Base-by-base conservation (phyloP, 1,139 yeast species). In the Torulaspora pretoriensis region DNA sequence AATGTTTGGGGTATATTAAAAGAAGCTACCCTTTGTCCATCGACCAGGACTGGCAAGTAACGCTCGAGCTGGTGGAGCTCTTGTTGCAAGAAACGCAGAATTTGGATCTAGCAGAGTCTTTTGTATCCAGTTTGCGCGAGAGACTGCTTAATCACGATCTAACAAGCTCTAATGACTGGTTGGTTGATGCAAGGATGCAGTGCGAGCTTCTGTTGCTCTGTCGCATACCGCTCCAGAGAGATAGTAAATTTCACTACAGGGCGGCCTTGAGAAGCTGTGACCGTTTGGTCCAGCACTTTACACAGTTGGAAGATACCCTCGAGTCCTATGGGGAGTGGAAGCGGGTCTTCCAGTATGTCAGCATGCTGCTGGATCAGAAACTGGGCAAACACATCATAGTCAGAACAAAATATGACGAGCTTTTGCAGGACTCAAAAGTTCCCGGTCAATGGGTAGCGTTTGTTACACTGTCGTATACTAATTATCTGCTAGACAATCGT, bases 61-160 rank as follows among this genome's bases (percentile, higher is more conserved):
- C 64, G 0, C 38, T 55, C 28, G 55, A 53, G 14, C 38, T 63
- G 28, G 55, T 52, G n/a, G 43, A 48, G 7, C 37, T 62, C 7
- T 38, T 62, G 23, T 28, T 60, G 19, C 43, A 50, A 8, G 65
- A 62, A 44, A 62, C 65, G 1, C 45, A 47, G 16, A 54, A 55
- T 30, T 39, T 48, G 12, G 64, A 62, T 13, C 34, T 59, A 17
- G 65, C 64, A 1, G 65, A 61, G 47, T 50, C 45, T 26, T 59
- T 59, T 41, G 35, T 62, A 10, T 53, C 59, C 3, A 45, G 59
- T 13, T 38, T 58, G 19, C 47, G 53, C 23, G 61, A 57, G 37
- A 44, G 61, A 33, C 38, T 60, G 12, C 46, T 50, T 27, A 50
- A 50, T 29, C 53, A 51, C 37, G 51, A 54, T 29, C 30, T 43